Evolutionary conservation across 2,329 filamentous ascomycete species (phyloP).

Genomic region (Dothidotthia symphoricarpi): DNA sequence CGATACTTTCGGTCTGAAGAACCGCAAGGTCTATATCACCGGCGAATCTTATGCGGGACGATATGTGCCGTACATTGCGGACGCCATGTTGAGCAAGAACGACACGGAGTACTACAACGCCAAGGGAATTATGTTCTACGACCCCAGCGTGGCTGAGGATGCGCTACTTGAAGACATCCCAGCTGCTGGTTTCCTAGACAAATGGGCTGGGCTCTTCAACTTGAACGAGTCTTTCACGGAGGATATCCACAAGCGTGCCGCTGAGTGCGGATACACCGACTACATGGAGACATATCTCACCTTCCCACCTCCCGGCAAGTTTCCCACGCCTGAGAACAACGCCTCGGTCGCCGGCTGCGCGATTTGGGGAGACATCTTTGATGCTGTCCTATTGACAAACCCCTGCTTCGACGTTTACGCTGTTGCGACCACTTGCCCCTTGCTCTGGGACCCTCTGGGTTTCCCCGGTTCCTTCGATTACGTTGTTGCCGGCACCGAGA

Average conservation of each 20-base stretch:
- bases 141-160: constrained; percentile 62
- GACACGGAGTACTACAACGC: constrained; percentile 68
- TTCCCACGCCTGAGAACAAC: constrained; percentile 54
- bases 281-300: constrained; percentile 62
- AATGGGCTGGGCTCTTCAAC: constrained; percentile 60
- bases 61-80: constrained; percentile 67
- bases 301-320: constrained; percentile 65
- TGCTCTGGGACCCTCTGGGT: constrained; percentile 66
- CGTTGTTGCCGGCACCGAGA: constrained; percentile 57
- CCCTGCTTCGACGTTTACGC: constrained; percentile 80
- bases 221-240: constrained; percentile 61
- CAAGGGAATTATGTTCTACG: constrained; percentile 68
- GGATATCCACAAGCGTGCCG: constrained; percentile 52
- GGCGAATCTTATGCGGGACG: constrained; percentile 71
- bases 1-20: constrained; percentile 64
- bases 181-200: constrained; percentile 59
- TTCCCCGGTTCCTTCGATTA: constrained; percentile 67
- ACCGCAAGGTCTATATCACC: constrained; percentile 68
- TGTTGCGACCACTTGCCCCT: constrained; percentile 68
- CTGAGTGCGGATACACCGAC: constrained; percentile 61
- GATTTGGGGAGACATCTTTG: constrained; percentile 57
- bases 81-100: constrained; percentile 68
- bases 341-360: constrained; percentile 54
- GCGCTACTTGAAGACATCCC: constrained; percentile 54
- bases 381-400: constrained; percentile 59